Percentiles rank a stretch among this genome's conserved stretches.
phyloP scores from a whole-genome alignment of 1,139 yeast genomes.

The Blastobotrys apis region DNA sequence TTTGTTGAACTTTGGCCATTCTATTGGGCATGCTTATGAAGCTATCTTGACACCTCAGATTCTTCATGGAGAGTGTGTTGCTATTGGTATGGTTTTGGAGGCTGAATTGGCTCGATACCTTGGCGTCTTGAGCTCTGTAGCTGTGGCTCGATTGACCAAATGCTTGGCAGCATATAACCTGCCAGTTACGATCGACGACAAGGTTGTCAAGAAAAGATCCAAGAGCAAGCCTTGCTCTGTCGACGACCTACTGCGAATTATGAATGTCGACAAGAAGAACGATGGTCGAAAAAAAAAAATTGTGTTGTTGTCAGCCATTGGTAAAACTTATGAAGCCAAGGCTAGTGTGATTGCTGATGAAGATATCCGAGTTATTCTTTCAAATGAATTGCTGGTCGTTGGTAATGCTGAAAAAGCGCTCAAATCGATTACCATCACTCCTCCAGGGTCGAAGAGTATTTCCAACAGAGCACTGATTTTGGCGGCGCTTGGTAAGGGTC shows the following conservation, averaged over 20 bases:
- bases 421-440: conserved; percentile 50
- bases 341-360: conserved; percentile 82
- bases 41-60: conserved; percentile 95
- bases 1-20: conserved; percentile 90
- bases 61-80: conserved; percentile 95
- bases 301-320: conserved; percentile 78
- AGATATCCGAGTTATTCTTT: conserved; percentile 73
- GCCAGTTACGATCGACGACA: conserved; percentile 76
- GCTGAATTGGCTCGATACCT: conserved; percentile 90
- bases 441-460: conserved; percentile 97
- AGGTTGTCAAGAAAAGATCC: conserved; percentile 65
- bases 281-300: conserved; percentile 88
- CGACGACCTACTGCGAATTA: conserved; percentile 66
- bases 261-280: conserved; percentile 95
- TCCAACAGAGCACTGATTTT: conserved; percentile 90
- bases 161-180: conserved; percentile 80
- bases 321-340: conserved; percentile 80
- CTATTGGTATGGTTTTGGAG: conserved; percentile 90
- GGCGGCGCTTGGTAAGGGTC: conserved; percentile 88
- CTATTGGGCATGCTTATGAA: conserved; percentile 97
- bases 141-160: conserved; percentile 84
- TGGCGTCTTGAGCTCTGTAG: conserved; percentile 86
- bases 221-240: conserved; percentile 66
- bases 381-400: conserved; percentile 77
- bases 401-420: conserved; percentile 45